Evolutionary conservation across 2,329 filamentous ascomycete genomes (phyloP).

Genomic region (Macrophomina pseudophaseolina): DNA sequence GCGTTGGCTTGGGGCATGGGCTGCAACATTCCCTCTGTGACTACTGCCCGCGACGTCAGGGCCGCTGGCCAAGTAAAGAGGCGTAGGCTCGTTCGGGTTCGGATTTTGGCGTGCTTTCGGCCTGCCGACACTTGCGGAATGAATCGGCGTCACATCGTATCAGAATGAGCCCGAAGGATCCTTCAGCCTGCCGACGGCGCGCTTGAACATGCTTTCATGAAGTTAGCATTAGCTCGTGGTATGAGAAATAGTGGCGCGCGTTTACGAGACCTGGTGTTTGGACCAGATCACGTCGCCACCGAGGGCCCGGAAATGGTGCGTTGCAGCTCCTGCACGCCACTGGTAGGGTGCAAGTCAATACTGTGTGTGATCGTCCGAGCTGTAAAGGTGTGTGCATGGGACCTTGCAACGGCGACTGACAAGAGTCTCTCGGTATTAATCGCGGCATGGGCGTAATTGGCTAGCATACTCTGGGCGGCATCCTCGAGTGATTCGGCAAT

Average conservation of each 20-base stretch:
- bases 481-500: neutral
- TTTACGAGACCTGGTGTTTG: neutral
- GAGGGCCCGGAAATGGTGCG: neutral
- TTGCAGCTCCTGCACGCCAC: neutral
- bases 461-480: neutral
- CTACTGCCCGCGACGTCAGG: neutral
- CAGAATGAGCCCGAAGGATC: conserved; percentile 2
- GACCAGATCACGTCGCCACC: neutral
- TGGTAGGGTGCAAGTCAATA: neutral
- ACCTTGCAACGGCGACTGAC: neutral
- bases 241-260: neutral
- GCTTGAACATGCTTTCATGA: neutral
- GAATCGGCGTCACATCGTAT: conserved; percentile 7
- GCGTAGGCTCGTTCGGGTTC: conserved; percentile 17
- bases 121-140: conserved; percentile 12
- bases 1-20: conserved; percentile 6
- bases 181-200: neutral
- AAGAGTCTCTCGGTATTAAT: neutral
- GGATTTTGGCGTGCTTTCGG: conserved; percentile 5
- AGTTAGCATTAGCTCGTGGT: neutral
- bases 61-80: conserved; percentile 13
- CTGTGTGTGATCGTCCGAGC: neutral
- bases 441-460: conserved; percentile 4
- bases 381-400: neutral
- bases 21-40: neutral